Base-by-base conservation (phyloP, 108 stramenopile species). In the Epipyxis sp. region DNA sequence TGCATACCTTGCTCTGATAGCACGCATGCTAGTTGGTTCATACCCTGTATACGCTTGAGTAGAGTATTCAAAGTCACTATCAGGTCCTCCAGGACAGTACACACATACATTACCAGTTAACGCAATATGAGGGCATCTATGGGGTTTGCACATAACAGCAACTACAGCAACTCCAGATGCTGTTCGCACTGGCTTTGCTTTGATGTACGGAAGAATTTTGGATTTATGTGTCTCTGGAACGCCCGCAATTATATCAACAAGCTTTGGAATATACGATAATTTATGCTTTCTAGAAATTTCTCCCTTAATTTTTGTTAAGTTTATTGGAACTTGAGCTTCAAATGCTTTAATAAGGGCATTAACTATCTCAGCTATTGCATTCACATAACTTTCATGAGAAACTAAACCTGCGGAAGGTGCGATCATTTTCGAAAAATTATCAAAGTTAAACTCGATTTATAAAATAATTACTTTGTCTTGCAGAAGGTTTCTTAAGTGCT, bases 21-120 rank as follows among this genome's bases (percentile, higher is more conserved):
- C 95, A 29, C 95, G 50, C 95, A 96, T 96, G 57, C 81, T 84
- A 34, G 95, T 96, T 30, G 95, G 95, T 85, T 96, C 95, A 81
- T 96, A 96, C 30, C 95, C 95, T 0, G 95, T 96, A 78, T 96
- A 96, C 42, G 95, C 93, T 69, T 96, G 95, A 25, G 95, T 96
- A 2, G 88, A 90, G 85, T 96, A 96, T 81, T 96, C 95, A 84
- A 96, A 96, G 80, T 96, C 95, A 25, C 85, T 86, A 83, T 96
- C 95, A 0, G 94, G 94, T 29, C 95, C 95, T 54, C 95, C 95
- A 39, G 95, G 95, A 86, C 95, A 96, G 77, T 96, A 96, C 35
- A 96, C 95, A 77, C 95, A 96, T 2, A 96, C 95, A 78, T 90
- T 87, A 3, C 94, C 94, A 0, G 95, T 96, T 82, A 92, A 90